Conservation (phyloP, 1,139 yeast genomes). For the Zygosaccharomyces sapae region DNA sequence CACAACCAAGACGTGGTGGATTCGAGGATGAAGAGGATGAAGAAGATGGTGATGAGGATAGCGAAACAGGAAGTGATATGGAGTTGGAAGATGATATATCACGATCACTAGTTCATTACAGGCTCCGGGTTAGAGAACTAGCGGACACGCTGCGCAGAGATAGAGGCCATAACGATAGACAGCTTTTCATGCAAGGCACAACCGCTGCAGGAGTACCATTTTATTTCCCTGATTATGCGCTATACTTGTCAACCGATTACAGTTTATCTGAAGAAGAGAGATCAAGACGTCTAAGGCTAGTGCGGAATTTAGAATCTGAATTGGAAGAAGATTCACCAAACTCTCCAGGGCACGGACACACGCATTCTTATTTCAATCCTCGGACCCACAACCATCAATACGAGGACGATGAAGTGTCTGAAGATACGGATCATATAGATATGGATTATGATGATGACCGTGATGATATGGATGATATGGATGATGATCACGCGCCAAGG, state of each 20-base stretch:
- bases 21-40: constrained; percentile 23
- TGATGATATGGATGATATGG: not conserved
- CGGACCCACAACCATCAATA: constrained; percentile 4
- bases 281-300: constrained; percentile 5
- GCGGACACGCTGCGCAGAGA: constrained; percentile 6
- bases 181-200: not conserved
- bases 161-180: not conserved
- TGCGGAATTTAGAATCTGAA: constrained; percentile 1
- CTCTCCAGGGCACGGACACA: not conserved
- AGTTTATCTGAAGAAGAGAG: constrained; percentile 7
- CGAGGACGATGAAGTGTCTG: constrained; percentile 3
- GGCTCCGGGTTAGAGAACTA: constrained; percentile 10
- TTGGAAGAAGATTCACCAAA: not conserved
- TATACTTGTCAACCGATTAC: constrained; percentile 6
- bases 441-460: constrained; percentile 11
- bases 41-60: constrained; percentile 25
- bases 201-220: not conserved
- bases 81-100: constrained; percentile 11
- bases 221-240: constrained; percentile 9
- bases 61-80: constrained; percentile 18
- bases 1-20: not conserved
- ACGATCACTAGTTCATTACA: constrained; percentile 17
- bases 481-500: constrained; percentile 7
- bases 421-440: constrained; percentile 5
- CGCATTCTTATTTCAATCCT: not conserved